Evolutionary conservation across 495 filamentous ascomycete genomes (phyloP).

Genomic region (Paragyromitra xinjiangensis): DNA sequence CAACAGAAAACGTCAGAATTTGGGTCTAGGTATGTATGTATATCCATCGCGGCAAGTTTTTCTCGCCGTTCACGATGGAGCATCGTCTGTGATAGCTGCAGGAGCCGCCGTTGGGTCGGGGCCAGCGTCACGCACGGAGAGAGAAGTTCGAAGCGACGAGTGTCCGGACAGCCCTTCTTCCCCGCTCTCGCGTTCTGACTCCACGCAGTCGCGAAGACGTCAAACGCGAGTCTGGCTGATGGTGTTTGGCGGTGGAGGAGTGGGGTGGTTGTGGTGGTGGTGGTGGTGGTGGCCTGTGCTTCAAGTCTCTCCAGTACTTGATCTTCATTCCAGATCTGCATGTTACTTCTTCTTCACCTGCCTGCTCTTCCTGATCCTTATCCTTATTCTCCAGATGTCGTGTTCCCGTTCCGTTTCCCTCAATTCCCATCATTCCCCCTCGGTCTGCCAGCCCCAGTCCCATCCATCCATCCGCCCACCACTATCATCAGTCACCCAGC

Average conservation of each 20-base stretch:
- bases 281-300: slow-evolving; percentile 38
- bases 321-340: slow-evolving; percentile 42
- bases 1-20: slow-evolving; percentile 47
- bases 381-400: slow-evolving; percentile 37
- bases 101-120: slow-evolving; percentile 40
- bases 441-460: slow-evolving; percentile 11
- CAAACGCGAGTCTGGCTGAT: slow-evolving; percentile 25
- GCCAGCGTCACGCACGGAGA: slow-evolving; percentile 26
- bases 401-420: slow-evolving; percentile 25
- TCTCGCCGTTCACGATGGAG: slow-evolving; percentile 31
- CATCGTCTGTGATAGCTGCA: slow-evolving; percentile 39
- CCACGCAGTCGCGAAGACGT: slow-evolving; percentile 28
- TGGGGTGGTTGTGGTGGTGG: slow-evolving; percentile 26
- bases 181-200: slow-evolving; percentile 31
- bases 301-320: slow-evolving; percentile 30
- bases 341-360: slow-evolving; percentile 7
- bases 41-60: slow-evolving; percentile 32
- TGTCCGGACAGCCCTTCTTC: slow-evolving; percentile 9
- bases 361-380: slow-evolving; percentile 35
- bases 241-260: not conserved
- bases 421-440: slow-evolving; percentile 23
- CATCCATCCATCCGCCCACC: no score
- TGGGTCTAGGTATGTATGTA: slow-evolving; percentile 1
- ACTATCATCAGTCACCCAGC: slow-evolving; percentile 28
- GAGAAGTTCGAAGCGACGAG: slow-evolving; percentile 42